These are phyloP conservation scores for Mortierella sp. DNA, from an alignment of 371 early-diverging fungal genomes.

Conservation along the genomic window DNA sequence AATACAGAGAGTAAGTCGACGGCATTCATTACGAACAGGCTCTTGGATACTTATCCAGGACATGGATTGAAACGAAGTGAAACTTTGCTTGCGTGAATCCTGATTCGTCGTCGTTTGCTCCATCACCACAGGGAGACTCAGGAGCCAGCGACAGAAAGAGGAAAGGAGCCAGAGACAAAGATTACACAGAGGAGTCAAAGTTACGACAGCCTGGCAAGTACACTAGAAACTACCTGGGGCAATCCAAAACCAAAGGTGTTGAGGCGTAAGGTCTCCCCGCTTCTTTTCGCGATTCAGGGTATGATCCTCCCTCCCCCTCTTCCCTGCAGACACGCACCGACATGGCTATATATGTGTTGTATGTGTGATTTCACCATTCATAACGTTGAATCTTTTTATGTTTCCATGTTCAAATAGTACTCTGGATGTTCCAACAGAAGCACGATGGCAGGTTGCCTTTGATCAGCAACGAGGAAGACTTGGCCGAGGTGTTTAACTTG, in stretches of 20 bases:
- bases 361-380: not conserved
- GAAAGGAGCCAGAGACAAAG: constrained; percentile 56
- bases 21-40: too few species aligned
- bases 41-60: too few species aligned
- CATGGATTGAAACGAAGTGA: not conserved
- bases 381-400: not conserved
- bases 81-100: not conserved
- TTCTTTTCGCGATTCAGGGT: constrained; percentile 66
- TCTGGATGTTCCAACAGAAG: constrained; percentile 56
- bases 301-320: too few species aligned
- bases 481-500: constrained; percentile 30
- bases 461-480: constrained; percentile 23
- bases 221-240: constrained; percentile 46
- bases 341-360: too few species aligned
- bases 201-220: constrained; percentile 59
- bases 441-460: constrained; percentile 40
- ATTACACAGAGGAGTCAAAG: constrained; percentile 53
- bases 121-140: constrained; percentile 15
- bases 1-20: constrained; percentile 70
- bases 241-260: constrained; percentile 42
- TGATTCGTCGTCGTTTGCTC: not conserved
- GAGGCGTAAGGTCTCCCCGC: constrained; percentile 58
- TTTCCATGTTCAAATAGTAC: constrained; percentile 27
- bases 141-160: constrained; percentile 30
- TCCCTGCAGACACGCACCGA: too few species aligned